Percentiles rank a stretch among this genome's conserved stretches.
Evolutionary conservation across 768 basidiomycete species (phyloP).

Genomic region (Suillus placidus): DNA sequence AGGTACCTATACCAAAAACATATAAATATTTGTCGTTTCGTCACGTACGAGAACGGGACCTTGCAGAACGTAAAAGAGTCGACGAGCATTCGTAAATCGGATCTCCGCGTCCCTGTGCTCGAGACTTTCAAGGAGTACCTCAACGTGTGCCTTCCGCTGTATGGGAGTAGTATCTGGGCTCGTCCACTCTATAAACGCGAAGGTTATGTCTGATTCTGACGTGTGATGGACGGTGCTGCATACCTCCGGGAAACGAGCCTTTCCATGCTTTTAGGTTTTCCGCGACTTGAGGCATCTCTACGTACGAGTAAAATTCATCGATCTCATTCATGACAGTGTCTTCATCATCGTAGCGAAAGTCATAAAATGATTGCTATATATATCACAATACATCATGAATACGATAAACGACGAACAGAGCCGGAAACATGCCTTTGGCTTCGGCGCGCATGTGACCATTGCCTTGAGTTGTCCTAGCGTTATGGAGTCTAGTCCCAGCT

Average conservation of each 20-base stretch:
- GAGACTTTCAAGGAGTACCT: conserved; percentile 80
- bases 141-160: conserved; percentile 72
- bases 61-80: conserved; percentile 90
- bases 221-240: conserved; percentile 22
- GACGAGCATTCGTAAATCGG: conserved; percentile 83
- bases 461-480: conserved; percentile 80
- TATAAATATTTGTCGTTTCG: conserved; percentile 14
- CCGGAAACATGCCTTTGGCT: conserved; percentile 63
- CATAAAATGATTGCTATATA: conserved; percentile 80
- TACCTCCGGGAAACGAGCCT: conserved; percentile 78
- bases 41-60: conserved; percentile 46
- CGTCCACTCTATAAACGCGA: conserved; percentile 70
- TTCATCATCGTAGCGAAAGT: conserved; percentile 95
- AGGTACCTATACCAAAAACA: conserved; percentile 61
- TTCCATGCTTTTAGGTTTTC: conserved; percentile 90
- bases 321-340: conserved; percentile 96
- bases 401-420: conserved; percentile 11
- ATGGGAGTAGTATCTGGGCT: conserved; percentile 52
- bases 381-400: conserved; percentile 21
- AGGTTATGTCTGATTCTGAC: conserved; percentile 8
- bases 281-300: conserved; percentile 89
- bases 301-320: conserved; percentile 97
- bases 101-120: conserved; percentile 86
- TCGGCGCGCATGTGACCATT: conserved; percentile 68
- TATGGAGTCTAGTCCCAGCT: conserved; percentile 66